Evolutionary conservation across 2,329 filamentous ascomycete genomes (phyloP).

Genomic region (Cephalotrichum gorgonifer): DNA sequence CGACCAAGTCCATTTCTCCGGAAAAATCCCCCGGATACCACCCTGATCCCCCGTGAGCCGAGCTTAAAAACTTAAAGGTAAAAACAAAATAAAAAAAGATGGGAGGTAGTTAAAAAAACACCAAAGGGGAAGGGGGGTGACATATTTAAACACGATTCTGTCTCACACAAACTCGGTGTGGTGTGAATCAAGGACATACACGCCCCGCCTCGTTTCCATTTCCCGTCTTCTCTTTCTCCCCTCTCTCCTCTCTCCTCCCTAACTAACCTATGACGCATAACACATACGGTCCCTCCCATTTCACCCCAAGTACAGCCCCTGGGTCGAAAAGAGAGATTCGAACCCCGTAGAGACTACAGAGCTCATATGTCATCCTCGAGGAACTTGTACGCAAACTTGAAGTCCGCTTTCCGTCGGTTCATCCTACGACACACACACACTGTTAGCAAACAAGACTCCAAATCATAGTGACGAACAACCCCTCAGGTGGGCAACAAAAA

Average conservation of each 20-base stretch:
- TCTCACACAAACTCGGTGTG: not conserved
- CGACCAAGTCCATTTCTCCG: too few relatives aligned
- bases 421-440: conserved; percentile 53
- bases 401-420: conserved; percentile 95
- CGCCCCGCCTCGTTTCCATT: not conserved
- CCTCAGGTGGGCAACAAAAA: conserved; percentile 9
- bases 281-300: not conserved
- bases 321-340: not conserved
- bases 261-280: not conserved
- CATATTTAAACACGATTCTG: too few relatives aligned
- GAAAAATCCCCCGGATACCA: too few relatives aligned
- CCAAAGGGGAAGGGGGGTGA: too few relatives aligned
- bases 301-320: not conserved
- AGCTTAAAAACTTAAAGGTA: too few relatives aligned
- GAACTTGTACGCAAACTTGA: conserved; percentile 97
- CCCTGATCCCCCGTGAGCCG: too few relatives aligned
- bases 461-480: not conserved
- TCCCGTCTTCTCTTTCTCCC: not conserved
- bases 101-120: too few relatives aligned
- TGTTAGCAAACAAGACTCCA: not conserved
- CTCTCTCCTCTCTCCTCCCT: not conserved
- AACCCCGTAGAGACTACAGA: too few relatives aligned
- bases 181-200: too few relatives aligned
- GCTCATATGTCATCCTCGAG: conserved; percentile 83
- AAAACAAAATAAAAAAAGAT: too few relatives aligned